Evolutionary conservation across 2,329 filamentous ascomycete genomes (phyloP).

Genomic region (Fusarium chaquense): DNA sequence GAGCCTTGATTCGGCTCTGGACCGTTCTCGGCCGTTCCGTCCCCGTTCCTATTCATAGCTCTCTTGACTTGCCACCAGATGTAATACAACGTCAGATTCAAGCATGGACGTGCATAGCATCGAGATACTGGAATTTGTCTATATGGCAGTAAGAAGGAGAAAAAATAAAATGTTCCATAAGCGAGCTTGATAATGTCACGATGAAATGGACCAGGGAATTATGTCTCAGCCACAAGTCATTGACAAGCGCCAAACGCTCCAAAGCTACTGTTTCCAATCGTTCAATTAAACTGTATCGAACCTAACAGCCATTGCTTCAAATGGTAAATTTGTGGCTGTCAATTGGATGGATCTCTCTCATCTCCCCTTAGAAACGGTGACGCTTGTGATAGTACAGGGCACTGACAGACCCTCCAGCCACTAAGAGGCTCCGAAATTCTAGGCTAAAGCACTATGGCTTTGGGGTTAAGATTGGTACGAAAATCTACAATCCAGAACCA

Average conservation of each 20-base stretch:
- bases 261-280: slow-evolving; percentile 34
- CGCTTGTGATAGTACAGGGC: slow-evolving; percentile 23
- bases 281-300: slow-evolving; percentile 7
- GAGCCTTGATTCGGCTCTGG: slow-evolving; percentile 3
- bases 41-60: slow-evolving; percentile 39
- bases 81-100: slow-evolving; percentile 33
- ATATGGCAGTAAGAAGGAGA: background rate
- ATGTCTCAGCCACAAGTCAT: slow-evolving; percentile 7
- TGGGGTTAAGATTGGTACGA: slow-evolving; percentile 8
- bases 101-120: slow-evolving; percentile 10
- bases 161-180: background rate
- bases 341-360: slow-evolving; percentile 17
- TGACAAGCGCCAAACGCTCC: slow-evolving; percentile 20
- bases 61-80: slow-evolving; percentile 27
- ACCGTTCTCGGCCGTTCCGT: slow-evolving; percentile 25
- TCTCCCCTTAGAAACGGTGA: slow-evolving; percentile 17
- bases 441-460: slow-evolving; percentile 31
- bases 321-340: slow-evolving; percentile 8
- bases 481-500: background rate
- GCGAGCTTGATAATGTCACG: background rate
- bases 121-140: background rate
- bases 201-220: background rate
- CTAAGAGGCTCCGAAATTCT: slow-evolving; percentile 27
- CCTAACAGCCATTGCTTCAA: slow-evolving; percentile 14
- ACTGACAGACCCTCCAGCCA: slow-evolving; percentile 19